Conservation (phyloP, 352 stramenopile genomes). For the Vaucheria bursata region DNA sequence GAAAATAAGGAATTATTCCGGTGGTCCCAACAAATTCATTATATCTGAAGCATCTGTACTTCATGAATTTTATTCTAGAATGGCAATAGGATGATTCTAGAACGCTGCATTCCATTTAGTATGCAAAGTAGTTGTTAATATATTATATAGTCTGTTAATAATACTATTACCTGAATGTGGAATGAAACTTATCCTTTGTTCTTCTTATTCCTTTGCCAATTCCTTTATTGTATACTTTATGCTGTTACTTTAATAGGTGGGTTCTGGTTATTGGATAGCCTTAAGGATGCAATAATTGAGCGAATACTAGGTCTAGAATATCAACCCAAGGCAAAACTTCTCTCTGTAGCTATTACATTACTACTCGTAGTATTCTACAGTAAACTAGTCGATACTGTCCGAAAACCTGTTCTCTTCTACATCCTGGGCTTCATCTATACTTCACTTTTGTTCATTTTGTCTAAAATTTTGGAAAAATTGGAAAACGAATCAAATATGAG, state of each 20-base stretch:
- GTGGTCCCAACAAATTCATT: too few species aligned
- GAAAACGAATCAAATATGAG: neutral
- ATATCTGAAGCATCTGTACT: too few species aligned
- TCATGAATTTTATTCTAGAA: neutral
- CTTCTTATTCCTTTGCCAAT: constrained; percentile 9
- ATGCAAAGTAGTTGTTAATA: constrained; percentile 9
- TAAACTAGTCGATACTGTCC: constrained; percentile 38
- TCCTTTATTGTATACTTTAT: constrained; percentile 29
- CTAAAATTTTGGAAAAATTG: constrained; percentile 5
- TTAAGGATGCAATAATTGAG: constrained; percentile 53
- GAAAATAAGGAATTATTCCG: too few species aligned
- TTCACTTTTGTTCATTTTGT: constrained; percentile 34
- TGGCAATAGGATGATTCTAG: neutral
- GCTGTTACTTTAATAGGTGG: constrained; percentile 44
- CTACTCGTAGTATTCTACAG: constrained; percentile 51
- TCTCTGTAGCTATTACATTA: constrained; percentile 46
- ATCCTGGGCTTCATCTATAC: constrained; percentile 42
- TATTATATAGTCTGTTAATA: neutral
- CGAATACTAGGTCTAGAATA: constrained; percentile 49
- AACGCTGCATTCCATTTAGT: neutral
- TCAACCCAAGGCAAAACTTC: constrained; percentile 52
- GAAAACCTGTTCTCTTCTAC: constrained; percentile 47
- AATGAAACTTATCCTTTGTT: neutral
- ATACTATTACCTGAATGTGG: neutral
- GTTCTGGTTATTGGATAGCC: constrained; percentile 52